Evolutionary conservation across 2,329 filamentous ascomycete species (phyloP).

Genomic region (Amphichorda felina): DNA sequence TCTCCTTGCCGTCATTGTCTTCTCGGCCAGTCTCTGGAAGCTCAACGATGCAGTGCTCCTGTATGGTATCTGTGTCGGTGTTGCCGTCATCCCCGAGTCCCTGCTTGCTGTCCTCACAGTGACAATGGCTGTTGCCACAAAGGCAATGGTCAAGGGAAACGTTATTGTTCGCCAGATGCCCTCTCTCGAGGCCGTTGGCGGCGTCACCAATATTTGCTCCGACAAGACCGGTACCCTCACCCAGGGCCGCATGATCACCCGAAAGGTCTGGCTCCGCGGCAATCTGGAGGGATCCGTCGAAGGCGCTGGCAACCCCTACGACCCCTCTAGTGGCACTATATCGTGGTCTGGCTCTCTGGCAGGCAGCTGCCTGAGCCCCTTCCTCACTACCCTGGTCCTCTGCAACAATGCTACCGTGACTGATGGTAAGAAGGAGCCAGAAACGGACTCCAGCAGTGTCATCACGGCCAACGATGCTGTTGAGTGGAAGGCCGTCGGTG

Average conservation of each 20-base stretch:
- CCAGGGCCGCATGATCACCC: conserved; percentile 54
- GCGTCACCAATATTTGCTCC: conserved; percentile 59
- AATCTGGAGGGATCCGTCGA: conserved; percentile 40
- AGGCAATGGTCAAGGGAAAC: conserved; percentile 51
- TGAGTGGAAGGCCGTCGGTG: conserved; percentile 48
- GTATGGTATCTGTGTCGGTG: conserved; percentile 48
- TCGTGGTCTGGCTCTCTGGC: conserved; percentile 28
- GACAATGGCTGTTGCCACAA: conserved; percentile 56
- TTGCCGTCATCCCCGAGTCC: conserved; percentile 54
- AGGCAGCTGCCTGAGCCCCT: conserved; percentile 28
- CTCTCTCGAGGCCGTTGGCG: conserved; percentile 54
- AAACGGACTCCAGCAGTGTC: conserved; percentile 33
- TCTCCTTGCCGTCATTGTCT: conserved; percentile 48
- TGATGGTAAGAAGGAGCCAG: conserved; percentile 32
- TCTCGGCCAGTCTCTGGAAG: conserved; percentile 42
- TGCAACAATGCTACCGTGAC: conserved; percentile 48
- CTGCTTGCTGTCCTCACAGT: conserved; percentile 61
- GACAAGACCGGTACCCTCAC: conserved; percentile 61
- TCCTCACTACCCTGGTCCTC: conserved; percentile 43
- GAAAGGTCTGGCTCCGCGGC: conserved; percentile 48
- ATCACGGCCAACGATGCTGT: conserved; percentile 27
- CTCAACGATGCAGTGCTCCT: conserved; percentile 46
- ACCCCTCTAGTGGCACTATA: conserved; percentile 45
- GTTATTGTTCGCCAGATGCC: conserved; percentile 56
- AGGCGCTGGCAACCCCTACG: conserved; percentile 44